These are phyloP conservation scores for Colletotrichum chrysophilum DNA, from an alignment of 2,329 filamentous ascomycete genomes.

Conservation along the genomic window DNA sequence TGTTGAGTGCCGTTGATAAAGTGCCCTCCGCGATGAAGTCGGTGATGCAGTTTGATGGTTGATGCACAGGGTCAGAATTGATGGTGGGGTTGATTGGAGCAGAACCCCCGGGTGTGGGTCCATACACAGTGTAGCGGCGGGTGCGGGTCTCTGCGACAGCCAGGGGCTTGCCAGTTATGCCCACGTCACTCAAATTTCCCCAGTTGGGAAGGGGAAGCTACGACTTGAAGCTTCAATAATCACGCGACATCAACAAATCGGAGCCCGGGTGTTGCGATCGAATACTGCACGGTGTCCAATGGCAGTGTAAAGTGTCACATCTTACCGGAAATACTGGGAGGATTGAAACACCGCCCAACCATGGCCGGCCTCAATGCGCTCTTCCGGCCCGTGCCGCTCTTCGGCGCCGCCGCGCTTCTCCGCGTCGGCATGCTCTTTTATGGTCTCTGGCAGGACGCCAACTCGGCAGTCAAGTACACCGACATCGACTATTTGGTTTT, in stretches of 20 bases:
- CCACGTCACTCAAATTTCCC: slow-evolving; percentile 23
- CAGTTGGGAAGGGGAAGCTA: not conserved
- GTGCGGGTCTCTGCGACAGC: not conserved
- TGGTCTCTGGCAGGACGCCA: slow-evolving; percentile 89
- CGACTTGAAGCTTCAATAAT: not conserved
- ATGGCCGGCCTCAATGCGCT: slow-evolving; percentile 36
- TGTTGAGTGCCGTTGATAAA: not conserved
- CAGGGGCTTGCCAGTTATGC: slow-evolving; percentile 14
- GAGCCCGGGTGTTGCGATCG: not conserved
- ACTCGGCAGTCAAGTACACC: slow-evolving; percentile 94
- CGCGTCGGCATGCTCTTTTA: slow-evolving; percentile 81
- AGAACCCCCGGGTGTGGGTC: not conserved
- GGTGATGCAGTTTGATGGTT: slow-evolving; percentile 2
- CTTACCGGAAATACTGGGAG: not conserved
- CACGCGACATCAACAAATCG: not conserved
- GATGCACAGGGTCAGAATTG: slow-evolving; percentile 7
- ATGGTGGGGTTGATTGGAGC: slow-evolving; percentile 1
- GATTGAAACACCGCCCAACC: slow-evolving; percentile 8
- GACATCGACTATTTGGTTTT: slow-evolving; percentile 99
- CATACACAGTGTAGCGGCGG: not conserved
- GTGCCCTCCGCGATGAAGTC: not conserved
- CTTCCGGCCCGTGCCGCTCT: slow-evolving; percentile 51
- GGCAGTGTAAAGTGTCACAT: not conserved
- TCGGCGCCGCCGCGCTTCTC: slow-evolving; percentile 65
- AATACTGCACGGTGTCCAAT: not conserved